These are phyloP conservation scores for Oenanthe javanica DNA, from an alignment of 140 eudicot genomes.

Conservation along the genomic window DNA sequence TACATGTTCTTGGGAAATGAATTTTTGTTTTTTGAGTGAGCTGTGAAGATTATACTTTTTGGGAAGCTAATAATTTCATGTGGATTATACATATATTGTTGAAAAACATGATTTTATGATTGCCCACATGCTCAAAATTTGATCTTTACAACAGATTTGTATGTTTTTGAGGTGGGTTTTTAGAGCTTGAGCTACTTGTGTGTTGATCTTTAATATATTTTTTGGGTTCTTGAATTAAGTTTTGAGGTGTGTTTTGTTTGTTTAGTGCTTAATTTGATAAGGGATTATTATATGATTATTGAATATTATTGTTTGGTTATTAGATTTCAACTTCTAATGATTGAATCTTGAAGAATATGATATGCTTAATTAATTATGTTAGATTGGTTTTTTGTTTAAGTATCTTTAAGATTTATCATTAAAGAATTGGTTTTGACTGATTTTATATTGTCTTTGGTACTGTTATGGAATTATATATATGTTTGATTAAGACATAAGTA, in stretches of 20 bases:
- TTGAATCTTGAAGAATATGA: not conserved
- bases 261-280: not conserved
- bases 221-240: not conserved
- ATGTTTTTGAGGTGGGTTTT: not conserved
- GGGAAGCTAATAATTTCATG: slow-evolving; percentile 14
- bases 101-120: not conserved
- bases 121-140: slow-evolving; percentile 5
- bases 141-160: not conserved
- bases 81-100: slow-evolving; percentile 10
- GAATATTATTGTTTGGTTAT: slow-evolving; percentile 5
- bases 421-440: slow-evolving; percentile 22
- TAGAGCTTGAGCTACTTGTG: slow-evolving; percentile 6
- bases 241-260: not conserved
- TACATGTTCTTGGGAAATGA: slow-evolving; percentile 3
- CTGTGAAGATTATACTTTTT: slow-evolving; percentile 11
- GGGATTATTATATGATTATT: slow-evolving; percentile 5
- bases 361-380: slow-evolving; percentile 11
- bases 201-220: slow-evolving; percentile 7
- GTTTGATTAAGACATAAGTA: slow-evolving; percentile 28
- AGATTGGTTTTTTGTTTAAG: slow-evolving; percentile 8
- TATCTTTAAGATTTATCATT: slow-evolving; percentile 15
- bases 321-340: slow-evolving; percentile 20
- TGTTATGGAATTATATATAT: slow-evolving; percentile 14
- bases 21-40: not conserved
- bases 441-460: slow-evolving; percentile 7